Evolutionary conservation across 768 basidiomycete species (phyloP).

Genomic region (Termitomyces sp.): DNA sequence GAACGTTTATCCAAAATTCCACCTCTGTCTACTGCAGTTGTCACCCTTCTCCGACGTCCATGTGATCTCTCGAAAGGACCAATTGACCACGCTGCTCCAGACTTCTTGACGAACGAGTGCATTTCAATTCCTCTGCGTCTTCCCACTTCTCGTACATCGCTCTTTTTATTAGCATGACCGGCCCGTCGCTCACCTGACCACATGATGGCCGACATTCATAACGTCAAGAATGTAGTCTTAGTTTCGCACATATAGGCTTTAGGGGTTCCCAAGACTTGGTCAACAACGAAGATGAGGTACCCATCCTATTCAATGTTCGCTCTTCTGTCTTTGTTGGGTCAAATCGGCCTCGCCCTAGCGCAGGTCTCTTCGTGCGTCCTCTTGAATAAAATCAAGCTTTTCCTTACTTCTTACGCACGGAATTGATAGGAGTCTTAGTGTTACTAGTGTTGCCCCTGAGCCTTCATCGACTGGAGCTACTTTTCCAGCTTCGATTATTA

Average conservation of each 20-base stretch:
- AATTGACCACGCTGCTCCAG: neutral
- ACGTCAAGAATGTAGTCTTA: neutral
- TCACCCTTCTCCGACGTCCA: neutral
- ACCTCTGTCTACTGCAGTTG: no score
- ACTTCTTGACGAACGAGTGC: neutral
- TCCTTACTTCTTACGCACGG: neutral
- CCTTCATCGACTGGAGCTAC: neutral
- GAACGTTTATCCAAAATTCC: no score
- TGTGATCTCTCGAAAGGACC: neutral
- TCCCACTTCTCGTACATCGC: neutral
- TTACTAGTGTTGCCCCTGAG: neutral
- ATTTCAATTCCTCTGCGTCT: neutral
- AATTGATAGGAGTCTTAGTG: neutral
- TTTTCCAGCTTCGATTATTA: slow-evolving; percentile 4
- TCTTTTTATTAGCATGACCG: neutral
- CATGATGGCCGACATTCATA: neutral
- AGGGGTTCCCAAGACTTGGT: neutral
- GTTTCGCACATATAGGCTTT: neutral
- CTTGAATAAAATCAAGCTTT: neutral
- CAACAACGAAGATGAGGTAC: neutral
- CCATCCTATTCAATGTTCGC: neutral
- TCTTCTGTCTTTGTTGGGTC: neutral
- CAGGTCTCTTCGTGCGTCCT: neutral
- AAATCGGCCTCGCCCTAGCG: neutral
- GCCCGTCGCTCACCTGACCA: neutral